Evolutionary conservation across 2,329 filamentous ascomycete genomes (phyloP), one percentile per base, ranked within the genome.

Genomic region (Rachicladosporium sp.): DNA sequence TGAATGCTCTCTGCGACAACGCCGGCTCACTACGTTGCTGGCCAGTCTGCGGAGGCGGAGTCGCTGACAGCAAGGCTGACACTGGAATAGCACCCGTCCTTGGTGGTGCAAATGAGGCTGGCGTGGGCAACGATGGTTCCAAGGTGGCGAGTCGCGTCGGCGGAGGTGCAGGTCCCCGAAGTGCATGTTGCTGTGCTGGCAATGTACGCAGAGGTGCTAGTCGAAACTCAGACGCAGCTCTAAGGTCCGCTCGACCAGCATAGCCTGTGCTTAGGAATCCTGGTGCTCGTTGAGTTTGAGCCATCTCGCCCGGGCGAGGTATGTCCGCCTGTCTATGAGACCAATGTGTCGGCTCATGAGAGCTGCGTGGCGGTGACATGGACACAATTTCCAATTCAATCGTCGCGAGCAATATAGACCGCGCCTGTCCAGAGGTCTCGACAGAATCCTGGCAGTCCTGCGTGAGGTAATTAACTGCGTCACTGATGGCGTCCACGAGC

Each of bases 201-300:
- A 41, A 15, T 15, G 34, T 33, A 15, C 36, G 47, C 29, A 63
- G 60, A 37, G 61, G 61, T 34, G 64, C 62, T 33, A 56, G 54
- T 29, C 57, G 51, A 29, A 58, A 57, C 37, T 58, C 62, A 41
- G 62, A 59, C 21, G 61, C 50, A 31, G 58, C 57, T 37, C 60
- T 58, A 46, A 61, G 58, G 31, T 52, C 52, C 31, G 61, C 55
- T 43, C 59, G 58, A 42, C 59, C 58, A 34, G 59, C 51, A 48
- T 63, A 67, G 31, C 51, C 52, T 30, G 62, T 56, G 33, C 59
- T 52, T 23, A 62, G 62, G 37, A 67, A 62, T 37, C 54, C 50
- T 37, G 61, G 61, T 37, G 58, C 56, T 41, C 60, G 64, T 46
- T 67, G 65, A 40, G 61, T 64, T 50, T 67, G 63, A 27, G 65